Evolutionary conservation across 1,139 yeast species (phyloP).

Genomic region (Magnusiomyces starmeri): DNA sequence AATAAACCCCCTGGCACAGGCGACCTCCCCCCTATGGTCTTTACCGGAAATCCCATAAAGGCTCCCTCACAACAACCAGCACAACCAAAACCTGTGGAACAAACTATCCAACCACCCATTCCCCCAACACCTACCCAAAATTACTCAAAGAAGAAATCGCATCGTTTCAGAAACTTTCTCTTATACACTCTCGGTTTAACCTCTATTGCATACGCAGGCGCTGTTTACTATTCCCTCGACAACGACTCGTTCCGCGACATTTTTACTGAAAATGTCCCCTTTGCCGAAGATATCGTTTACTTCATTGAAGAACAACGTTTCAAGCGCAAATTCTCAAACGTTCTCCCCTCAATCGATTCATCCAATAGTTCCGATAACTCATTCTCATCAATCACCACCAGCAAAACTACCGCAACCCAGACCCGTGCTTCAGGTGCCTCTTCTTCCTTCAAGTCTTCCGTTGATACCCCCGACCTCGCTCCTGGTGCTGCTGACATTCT

Average conservation of each 20-base stretch:
- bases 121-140: conserved; percentile 6
- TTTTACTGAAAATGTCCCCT: conserved; percentile 55
- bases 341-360: neutral
- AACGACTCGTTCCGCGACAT: conserved; percentile 37
- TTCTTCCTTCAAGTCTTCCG: conserved; percentile 20
- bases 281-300: conserved; percentile 47
- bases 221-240: conserved; percentile 34
- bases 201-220: conserved; percentile 33
- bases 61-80: neutral
- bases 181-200: conserved; percentile 24
- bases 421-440: conserved; percentile 4
- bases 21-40: conserved; percentile 13
- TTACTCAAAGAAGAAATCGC: conserved; percentile 21
- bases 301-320: conserved; percentile 41
- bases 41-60: conserved; percentile 14
- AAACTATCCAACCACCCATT: conserved; percentile 6
- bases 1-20: conserved; percentile 5
- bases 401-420: conserved; percentile 2
- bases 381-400: conserved; percentile 24
- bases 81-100: neutral
- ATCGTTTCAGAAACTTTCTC: conserved; percentile 31
- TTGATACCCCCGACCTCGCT: conserved; percentile 13
- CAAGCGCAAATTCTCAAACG: conserved; percentile 26
- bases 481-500: conserved; percentile 10
- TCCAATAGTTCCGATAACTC: conserved; percentile 13